phyloP scores from a whole-genome alignment of 169 alveolate genomes.

The Plasmodium ovale region DNA sequence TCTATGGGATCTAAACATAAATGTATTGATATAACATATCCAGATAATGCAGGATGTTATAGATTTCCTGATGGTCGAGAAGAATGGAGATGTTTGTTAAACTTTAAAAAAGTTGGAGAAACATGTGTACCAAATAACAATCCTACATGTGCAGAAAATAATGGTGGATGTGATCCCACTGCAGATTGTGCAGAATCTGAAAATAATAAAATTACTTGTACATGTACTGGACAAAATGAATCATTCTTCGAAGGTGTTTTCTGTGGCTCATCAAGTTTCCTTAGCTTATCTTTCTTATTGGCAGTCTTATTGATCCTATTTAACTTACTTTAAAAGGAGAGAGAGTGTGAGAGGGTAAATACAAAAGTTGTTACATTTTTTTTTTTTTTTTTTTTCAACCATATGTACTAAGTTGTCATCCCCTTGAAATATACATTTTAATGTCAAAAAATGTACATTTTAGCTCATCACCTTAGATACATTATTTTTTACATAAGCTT shows the following conservation, averaged over 20 bases:
- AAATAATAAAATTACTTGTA: constrained; percentile 11
- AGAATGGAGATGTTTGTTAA: constrained; percentile 63
- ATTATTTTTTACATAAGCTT: too few relatives aligned
- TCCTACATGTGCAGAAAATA: constrained; percentile 21
- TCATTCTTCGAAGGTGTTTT: constrained; percentile 31
- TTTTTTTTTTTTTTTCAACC: not conserved
- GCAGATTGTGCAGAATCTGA: constrained; percentile 24
- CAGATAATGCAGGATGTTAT: constrained; percentile 49
- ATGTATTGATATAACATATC: constrained; percentile 11
- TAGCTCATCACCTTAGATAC: too few relatives aligned
- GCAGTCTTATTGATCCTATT: constrained; percentile 7
- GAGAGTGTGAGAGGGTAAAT: not conserved
- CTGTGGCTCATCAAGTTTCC: constrained; percentile 65
- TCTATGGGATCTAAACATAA: not conserved
- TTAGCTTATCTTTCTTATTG: constrained; percentile 38
- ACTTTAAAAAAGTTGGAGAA: constrained; percentile 1
- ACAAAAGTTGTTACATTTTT: not conserved
- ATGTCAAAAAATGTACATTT: not conserved
- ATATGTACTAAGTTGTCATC: not conserved
- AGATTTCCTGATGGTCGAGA: constrained; percentile 35
- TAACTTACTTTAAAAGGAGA: constrained; percentile 12
- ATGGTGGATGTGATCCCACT: constrained; percentile 61
- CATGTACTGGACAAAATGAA: constrained; percentile 2
- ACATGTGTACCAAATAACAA: constrained; percentile 24
- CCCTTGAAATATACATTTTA: not conserved